Conservation (phyloP, 495 filamentous ascomycete species). For the Neurospora sp. region DNA sequence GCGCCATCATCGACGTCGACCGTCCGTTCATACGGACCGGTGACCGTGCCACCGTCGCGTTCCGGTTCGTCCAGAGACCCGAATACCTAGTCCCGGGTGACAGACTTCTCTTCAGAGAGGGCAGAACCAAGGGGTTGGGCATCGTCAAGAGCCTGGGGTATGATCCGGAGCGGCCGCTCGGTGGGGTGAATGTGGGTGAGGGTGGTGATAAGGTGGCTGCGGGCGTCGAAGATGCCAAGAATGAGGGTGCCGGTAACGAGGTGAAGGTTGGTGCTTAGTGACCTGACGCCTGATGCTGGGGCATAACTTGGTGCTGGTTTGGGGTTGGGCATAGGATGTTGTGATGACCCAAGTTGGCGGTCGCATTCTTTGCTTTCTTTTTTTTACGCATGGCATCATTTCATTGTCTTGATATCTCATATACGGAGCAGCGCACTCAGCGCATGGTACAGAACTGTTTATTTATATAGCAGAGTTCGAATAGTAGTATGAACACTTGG, state of each 20-base stretch:
- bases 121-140: conserved; percentile 87
- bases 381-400: background rate
- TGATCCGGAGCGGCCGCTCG: conserved; percentile 45
- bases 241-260: background rate
- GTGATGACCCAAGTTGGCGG: background rate
- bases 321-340: background rate
- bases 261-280: conserved; percentile 3
- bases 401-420: background rate
- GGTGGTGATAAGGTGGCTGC: conserved; percentile 14
- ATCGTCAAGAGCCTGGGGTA: conserved; percentile 92
- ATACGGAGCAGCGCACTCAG: background rate
- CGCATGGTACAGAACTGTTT: background rate
- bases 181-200: background rate
- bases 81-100: conserved; percentile 88
- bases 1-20: conserved; percentile 95
- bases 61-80: conserved; percentile 90
- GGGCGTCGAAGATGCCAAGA: conserved; percentile 5
- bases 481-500: no score
- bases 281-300: background rate
- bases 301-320: background rate
- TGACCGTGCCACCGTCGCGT: conserved; percentile 84
- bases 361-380: background rate
- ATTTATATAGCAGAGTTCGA: no score
- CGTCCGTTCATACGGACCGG: conserved; percentile 91
- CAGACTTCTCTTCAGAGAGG: conserved; percentile 86